Conservation (phyloP, 345 rosid species). For the Sonneratia alba region DNA sequence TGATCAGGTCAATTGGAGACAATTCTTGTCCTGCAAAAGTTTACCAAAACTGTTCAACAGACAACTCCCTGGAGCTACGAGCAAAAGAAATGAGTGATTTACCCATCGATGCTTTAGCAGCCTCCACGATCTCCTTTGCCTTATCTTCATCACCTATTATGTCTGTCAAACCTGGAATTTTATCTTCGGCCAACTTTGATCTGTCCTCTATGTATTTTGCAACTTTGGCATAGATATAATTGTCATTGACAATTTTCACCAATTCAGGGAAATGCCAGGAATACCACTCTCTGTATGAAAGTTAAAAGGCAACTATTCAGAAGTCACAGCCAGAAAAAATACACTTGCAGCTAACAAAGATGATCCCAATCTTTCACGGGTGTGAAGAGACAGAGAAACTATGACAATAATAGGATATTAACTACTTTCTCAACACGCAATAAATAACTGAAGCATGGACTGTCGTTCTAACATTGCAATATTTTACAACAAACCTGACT, state of each 20-base stretch:
- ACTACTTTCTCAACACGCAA: neutral
- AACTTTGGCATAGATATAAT: constrained; percentile 69
- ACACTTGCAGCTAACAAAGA: neutral
- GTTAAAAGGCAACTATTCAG: neutral
- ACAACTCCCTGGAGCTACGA: neutral
- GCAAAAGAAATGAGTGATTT: constrained; percentile 11
- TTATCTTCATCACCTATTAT: constrained; percentile 83
- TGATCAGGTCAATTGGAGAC: constrained; percentile 75
- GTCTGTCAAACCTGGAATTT: constrained; percentile 50
- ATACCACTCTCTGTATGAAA: constrained; percentile 75
- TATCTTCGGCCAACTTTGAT: constrained; percentile 55
- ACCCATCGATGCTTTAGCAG: constrained; percentile 98
- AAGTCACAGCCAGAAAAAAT: neutral
- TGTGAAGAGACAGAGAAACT: neutral
- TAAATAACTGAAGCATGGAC: neutral
- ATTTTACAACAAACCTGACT: constrained; percentile 54
- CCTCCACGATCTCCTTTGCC: constrained; percentile 80
- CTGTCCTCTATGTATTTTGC: constrained; percentile 66
- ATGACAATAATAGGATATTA: neutral
- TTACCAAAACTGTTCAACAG: neutral
- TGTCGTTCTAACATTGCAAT: neutral
- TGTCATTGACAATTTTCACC: constrained; percentile 87
- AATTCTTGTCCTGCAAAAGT: constrained; percentile 51
- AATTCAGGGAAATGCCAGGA: constrained; percentile 98
- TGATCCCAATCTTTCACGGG: too few species aligned